These are phyloP conservation scores for Dioszegia hungarica DNA, from an alignment of 768 basidiomycete genomes.

Conservation along the genomic window DNA sequence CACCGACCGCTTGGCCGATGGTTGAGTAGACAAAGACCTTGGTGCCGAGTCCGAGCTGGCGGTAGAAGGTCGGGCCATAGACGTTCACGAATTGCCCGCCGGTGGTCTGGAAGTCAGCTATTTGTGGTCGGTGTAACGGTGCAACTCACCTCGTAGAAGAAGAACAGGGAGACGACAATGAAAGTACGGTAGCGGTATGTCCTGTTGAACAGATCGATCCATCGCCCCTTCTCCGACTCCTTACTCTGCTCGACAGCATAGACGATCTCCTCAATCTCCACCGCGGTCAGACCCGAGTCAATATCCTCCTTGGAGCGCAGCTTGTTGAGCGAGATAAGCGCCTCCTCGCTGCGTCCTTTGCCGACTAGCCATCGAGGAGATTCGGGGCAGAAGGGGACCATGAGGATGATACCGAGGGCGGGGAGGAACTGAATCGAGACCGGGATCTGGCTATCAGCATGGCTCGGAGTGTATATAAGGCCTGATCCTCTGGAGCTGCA, in stretches of 20 bases:
- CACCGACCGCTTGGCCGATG: conserved; percentile 7
- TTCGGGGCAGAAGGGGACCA: conserved; percentile 10
- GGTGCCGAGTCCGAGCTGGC: conserved; percentile 5
- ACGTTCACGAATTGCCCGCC: conserved; percentile 18
- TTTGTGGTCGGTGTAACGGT: neutral
- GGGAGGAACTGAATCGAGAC: conserved; percentile 21
- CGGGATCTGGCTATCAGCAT: conserved; percentile 6
- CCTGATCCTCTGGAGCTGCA: neutral
- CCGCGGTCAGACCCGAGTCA: neutral
- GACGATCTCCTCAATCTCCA: conserved; percentile 46
- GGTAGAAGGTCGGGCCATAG: conserved; percentile 12
- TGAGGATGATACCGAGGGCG: conserved; percentile 12
- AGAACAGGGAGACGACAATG: conserved; percentile 4
- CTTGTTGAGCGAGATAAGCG: neutral
- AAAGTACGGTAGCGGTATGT: neutral
- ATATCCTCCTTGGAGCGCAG: conserved; percentile 7
- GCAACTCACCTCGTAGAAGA: conserved; percentile 7
- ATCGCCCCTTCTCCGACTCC: conserved; percentile 5
- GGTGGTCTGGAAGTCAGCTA: neutral
- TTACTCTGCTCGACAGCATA: conserved; percentile 50
- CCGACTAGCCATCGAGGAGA: conserved; percentile 21
- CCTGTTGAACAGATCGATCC: conserved; percentile 7
- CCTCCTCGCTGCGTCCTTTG: conserved; percentile 8
- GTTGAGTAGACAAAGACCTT: conserved; percentile 11
- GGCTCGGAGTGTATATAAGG: neutral